Evolutionary conservation across 148 eudicot genomes (phyloP), one percentile per base, ranked within the genome.

Genomic region (Rhododendron henanense): DNA sequence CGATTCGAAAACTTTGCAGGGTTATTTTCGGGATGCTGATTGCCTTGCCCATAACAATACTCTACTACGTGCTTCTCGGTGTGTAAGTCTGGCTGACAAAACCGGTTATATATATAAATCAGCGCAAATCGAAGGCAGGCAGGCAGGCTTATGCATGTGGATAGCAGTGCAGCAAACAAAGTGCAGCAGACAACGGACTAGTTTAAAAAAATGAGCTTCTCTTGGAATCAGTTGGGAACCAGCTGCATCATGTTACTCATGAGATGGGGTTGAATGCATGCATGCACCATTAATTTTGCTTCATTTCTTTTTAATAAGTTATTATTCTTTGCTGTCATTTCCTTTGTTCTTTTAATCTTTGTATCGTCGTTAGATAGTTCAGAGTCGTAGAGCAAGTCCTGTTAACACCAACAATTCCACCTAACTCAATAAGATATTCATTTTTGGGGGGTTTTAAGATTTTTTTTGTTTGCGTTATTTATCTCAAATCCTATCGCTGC

Each of bases 1-100:
- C 10, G 81, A 87, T 31, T 45, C 65, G 10, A 11, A 82, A 67
- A 39, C 39, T 51, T 76, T 88, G 94, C 96, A 96, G 99, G 93
- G 99, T 96, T 77, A 94, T 96, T 10, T 96, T 96, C 18, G 99
- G 99, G 71, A 96, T 94, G 99, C 88, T 96, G 90, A 92, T 96
- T 83, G 99, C 99, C 0, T 88, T 96, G 88, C 99, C 99, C 1
- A 94, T 96, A 53, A 96, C 99, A 88, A 93, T 96, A 84, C 88
- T 93, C 6, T 96, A 96, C 93, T 96, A 96, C 83, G 90, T 94
- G 53, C 95, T 94, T 50, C 95, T 96, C 73, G 99, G 96, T 39
- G 78, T 96, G 53, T 94, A 92, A 89, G 45, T 18, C 15, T 53
- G 67, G 67, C 73, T 25, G 53, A 81, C 45, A 55, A 44, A 78